These are phyloP conservation scores for Rhododendron vialii DNA, from an alignment of 148 eudicot genomes.

Conservation along the genomic window DNA sequence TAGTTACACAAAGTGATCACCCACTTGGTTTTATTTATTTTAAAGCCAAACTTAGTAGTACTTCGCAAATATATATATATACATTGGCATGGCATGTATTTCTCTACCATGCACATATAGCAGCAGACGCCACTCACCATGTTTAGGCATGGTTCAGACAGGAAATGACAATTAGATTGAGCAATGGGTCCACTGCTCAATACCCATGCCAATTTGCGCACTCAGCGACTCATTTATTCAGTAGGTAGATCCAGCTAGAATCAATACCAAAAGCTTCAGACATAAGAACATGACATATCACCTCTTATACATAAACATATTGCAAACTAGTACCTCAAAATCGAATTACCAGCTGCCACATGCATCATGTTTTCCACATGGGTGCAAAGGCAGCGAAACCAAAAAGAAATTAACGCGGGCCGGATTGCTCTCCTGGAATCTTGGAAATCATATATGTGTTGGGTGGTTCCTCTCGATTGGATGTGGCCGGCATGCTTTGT, in stretches of 20 bases:
- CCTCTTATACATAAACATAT: neutral
- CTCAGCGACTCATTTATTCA: neutral
- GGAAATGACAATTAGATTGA: neutral
- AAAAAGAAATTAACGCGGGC: neutral
- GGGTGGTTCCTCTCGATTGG: too few relatives aligned
- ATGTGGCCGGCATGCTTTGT: too few relatives aligned
- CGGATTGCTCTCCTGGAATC: neutral
- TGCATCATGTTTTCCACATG: constrained; percentile 3
- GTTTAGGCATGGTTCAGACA: constrained; percentile 4
- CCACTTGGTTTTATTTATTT: neutral
- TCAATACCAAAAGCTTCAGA: neutral
- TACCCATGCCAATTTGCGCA: neutral
- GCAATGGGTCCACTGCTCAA: neutral
- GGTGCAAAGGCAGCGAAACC: neutral
- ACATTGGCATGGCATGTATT: neutral
- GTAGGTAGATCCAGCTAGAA: neutral
- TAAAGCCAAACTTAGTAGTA: neutral
- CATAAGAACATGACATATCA: neutral
- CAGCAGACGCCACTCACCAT: neutral
- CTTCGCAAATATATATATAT: neutral
- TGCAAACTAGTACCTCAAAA: neutral
- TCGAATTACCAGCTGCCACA: neutral
- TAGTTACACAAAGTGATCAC: neutral
- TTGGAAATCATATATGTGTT: neutral
- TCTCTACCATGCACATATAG: neutral